These are phyloP conservation scores for Nidularia pulvinata DNA, from an alignment of 768 basidiomycete species.

Conservation along the genomic window DNA sequence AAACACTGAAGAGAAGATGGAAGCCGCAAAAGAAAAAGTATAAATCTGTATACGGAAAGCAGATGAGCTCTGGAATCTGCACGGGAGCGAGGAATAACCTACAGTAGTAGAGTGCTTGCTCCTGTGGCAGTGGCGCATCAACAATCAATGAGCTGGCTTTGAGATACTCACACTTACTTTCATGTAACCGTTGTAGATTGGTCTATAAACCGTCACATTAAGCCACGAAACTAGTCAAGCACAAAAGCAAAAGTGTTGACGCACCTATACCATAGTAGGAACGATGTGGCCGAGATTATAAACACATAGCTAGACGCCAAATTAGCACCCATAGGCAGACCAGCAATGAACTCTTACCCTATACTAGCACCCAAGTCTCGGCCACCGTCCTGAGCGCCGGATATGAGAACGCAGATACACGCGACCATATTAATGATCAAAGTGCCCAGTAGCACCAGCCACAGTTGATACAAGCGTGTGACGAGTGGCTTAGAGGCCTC, in stretches of 20 bases:
- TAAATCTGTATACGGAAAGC: slow-evolving; percentile 59
- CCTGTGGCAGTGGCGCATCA: slow-evolving; percentile 43
- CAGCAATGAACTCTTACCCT: slow-evolving; percentile 49
- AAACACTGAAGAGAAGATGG: slow-evolving; percentile 90
- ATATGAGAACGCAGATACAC: slow-evolving; percentile 82
- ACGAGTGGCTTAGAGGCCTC: slow-evolving; percentile 78
- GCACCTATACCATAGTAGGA: slow-evolving; percentile 95
- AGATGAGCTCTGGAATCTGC: slow-evolving; percentile 21
- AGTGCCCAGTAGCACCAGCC: slow-evolving; percentile 86
- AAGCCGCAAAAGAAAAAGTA: slow-evolving; percentile 98
- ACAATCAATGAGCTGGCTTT: slow-evolving; percentile 8
- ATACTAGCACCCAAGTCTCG: slow-evolving; percentile 83
- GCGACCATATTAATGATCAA: slow-evolving; percentile 90
- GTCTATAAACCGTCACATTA: slow-evolving; percentile 42
- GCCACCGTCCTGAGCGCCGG: slow-evolving; percentile 75
- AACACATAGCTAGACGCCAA: slow-evolving; percentile 62
- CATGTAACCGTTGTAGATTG: slow-evolving; percentile 97
- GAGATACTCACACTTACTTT: slow-evolving; percentile 55
- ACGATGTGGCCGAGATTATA: slow-evolving; percentile 76
- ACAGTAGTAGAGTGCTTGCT: slow-evolving; percentile 95
- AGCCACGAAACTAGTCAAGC: background rate
- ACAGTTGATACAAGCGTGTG: slow-evolving; percentile 87
- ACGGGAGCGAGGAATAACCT: slow-evolving; percentile 26
- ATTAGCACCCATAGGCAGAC: slow-evolving; percentile 15
- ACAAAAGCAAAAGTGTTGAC: slow-evolving; percentile 17